A percentile compares a stretch with the other conserved stretches of the same genome.
phyloP scores from a whole-genome alignment of 371 early-diverging fungal species.

The Entomophthora muscae region DNA sequence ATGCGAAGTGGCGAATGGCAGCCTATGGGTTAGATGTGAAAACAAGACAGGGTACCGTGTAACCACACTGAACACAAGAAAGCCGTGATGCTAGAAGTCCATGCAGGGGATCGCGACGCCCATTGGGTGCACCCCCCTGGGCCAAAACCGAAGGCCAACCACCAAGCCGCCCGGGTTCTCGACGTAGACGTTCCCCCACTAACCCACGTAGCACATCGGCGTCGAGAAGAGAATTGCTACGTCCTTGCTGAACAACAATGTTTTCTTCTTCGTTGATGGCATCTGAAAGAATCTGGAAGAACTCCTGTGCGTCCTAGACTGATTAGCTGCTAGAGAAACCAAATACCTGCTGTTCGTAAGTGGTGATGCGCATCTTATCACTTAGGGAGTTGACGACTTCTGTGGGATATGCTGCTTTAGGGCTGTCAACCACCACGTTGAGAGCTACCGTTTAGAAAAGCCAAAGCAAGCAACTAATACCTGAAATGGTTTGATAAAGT shows the following conservation, averaged over 20 bases:
- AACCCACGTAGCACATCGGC: constrained; percentile 11
- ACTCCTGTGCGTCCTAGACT: constrained; percentile 79
- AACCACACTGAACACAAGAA: constrained; percentile 59
- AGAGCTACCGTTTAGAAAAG: background rate
- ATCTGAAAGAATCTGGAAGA: constrained; percentile 71
- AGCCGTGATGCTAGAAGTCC: constrained; percentile 58
- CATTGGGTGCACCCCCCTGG: constrained; percentile 9
- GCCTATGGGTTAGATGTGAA: constrained; percentile 16
- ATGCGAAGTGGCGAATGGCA: constrained; percentile 62
- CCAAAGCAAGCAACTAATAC: background rate
- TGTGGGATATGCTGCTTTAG: background rate
- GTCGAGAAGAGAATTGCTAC: constrained; percentile 13
- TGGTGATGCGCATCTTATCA: constrained; percentile 20
- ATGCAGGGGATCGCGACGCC: constrained; percentile 38
- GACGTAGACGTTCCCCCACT: constrained; percentile 1
- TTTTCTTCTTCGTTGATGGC: constrained; percentile 53
- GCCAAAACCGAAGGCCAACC: background rate
- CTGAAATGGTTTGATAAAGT: background rate
- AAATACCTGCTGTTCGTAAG: constrained; percentile 23
- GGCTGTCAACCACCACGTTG: background rate
- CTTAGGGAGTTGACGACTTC: constrained; percentile 17
- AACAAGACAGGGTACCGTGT: constrained; percentile 26
- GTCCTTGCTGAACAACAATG: constrained; percentile 9
- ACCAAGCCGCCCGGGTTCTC: constrained; percentile 2
- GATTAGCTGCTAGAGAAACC: background rate